Evolutionary conservation across 164 flowering plant genomes (phyloP).

Genomic region (Vitis labrusca): DNA sequence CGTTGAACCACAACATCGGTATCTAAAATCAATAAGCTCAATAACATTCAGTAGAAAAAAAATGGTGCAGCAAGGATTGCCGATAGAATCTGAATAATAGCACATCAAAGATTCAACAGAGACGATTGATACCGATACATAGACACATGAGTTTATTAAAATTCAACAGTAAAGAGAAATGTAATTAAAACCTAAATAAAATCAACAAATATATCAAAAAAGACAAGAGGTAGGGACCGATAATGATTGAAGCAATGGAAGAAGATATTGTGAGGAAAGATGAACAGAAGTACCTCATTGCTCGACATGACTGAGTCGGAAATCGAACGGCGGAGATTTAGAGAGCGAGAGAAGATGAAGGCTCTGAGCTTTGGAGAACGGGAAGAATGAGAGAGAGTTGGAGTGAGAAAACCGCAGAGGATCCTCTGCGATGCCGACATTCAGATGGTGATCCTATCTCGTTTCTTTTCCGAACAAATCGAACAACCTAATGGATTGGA

Average conservation of each 20-base stretch:
- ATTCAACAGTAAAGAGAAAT: too few species aligned
- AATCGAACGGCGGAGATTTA: constrained; percentile 8
- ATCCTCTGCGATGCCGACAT: constrained; percentile 57
- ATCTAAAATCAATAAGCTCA: too few species aligned
- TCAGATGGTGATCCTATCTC: background rate
- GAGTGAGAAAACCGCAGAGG: constrained; percentile 20
- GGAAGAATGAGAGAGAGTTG: constrained; percentile 12
- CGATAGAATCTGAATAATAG: too few species aligned
- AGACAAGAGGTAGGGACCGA: background rate
- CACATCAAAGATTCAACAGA: too few species aligned
- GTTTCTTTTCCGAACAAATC: too few species aligned
- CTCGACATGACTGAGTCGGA: constrained; percentile 27
- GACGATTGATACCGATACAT: too few species aligned
- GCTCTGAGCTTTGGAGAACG: constrained; percentile 8
- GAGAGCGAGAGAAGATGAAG: constrained; percentile 20
- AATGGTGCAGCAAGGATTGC: too few species aligned
- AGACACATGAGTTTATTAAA: too few species aligned
- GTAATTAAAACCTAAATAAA: background rate
- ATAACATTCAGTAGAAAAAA: too few species aligned
- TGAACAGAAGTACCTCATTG: constrained; percentile 22
- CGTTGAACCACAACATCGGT: too few species aligned
- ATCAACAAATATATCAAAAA: background rate
- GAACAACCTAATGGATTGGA: too few species aligned
- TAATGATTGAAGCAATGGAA: background rate
- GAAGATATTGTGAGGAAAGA: too few species aligned